phyloP scores from a whole-genome alignment of 2,329 filamentous ascomycete genomes.

The Arthroderma uncinatum region DNA sequence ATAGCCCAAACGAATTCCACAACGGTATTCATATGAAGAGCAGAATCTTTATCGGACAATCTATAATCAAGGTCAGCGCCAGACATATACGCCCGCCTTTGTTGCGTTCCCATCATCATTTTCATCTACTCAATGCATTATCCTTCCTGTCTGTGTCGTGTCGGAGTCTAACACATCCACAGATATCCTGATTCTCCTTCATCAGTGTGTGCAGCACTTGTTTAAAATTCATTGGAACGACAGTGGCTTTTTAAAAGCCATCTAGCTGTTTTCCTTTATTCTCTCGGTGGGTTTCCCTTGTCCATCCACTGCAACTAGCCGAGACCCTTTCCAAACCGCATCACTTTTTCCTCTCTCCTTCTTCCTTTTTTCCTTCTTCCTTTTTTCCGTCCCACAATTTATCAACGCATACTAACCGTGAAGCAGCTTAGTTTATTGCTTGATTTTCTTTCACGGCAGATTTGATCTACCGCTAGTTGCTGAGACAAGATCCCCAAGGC shows the following conservation, averaged over 20 bases:
- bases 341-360: not conserved
- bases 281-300: slow-evolving; percentile 23
- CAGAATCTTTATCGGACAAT: not conserved
- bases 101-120: not conserved
- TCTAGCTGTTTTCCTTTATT: slow-evolving; percentile 12
- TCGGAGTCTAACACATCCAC: not conserved
- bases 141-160: not conserved
- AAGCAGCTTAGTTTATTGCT: slow-evolving; percentile 5
- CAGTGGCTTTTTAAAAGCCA: slow-evolving; percentile 5
- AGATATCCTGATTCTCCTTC: not conserved
- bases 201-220: not conserved
- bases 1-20: not conserved
- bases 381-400: not conserved
- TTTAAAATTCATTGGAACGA: slow-evolving; percentile 1
- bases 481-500: not conserved
- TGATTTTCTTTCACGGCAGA: slow-evolving; percentile 4
- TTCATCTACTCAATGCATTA: not conserved
- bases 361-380: not conserved
- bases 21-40: slow-evolving; percentile 1
- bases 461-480: not conserved
- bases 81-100: not conserved
- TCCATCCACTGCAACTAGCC: not conserved
- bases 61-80: not conserved
- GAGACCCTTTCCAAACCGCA: not conserved
- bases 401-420: not conserved